phyloP scores from a whole-genome alignment of 352 stramenopile species.

The Pythium guiyangense region DNA sequence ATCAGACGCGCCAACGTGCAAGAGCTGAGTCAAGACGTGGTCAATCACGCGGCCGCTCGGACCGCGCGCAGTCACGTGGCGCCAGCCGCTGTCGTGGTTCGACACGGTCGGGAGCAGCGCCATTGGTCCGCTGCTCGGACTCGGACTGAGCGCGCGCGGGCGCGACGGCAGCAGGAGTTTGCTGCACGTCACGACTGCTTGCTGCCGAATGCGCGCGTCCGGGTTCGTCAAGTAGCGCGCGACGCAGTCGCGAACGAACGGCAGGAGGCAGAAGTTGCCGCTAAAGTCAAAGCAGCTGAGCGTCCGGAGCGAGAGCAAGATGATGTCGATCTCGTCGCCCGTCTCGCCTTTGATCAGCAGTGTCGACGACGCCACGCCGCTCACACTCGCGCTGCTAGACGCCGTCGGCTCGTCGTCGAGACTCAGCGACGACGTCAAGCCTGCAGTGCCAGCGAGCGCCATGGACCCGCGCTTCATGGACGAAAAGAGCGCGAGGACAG shows the following conservation, averaged over 20 bases:
- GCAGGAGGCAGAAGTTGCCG: constrained; percentile 91
- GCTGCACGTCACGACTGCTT: constrained; percentile 83
- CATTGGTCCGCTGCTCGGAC: neutral
- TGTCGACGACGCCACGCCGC: neutral
- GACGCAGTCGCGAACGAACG: constrained; percentile 94
- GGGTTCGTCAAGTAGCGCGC: constrained; percentile 90
- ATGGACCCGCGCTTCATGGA: constrained; percentile 67
- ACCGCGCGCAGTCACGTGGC: constrained; percentile 68
- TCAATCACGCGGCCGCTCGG: constrained; percentile 91
- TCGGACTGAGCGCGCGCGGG: neutral
- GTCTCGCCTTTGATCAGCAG: constrained; percentile 79
- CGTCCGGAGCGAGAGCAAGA: constrained; percentile 91
- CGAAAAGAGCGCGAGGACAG: constrained; percentile 63
- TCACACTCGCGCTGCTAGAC: neutral
- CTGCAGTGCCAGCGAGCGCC: constrained; percentile 18
- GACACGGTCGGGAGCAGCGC: neutral
- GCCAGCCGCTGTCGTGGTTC: constrained; percentile 26
- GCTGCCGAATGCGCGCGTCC: constrained; percentile 87
- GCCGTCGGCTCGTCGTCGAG: constrained; percentile 21
- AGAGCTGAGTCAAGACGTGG: constrained; percentile 89
- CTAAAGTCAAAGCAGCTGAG: constrained; percentile 93
- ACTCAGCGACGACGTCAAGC: constrained; percentile 18
- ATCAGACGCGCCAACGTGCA: constrained; percentile 93
- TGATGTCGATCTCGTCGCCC: constrained; percentile 62
- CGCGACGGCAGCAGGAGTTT: constrained; percentile 59